Evolutionary conservation across 176 grass and related monocot genomes (phyloP), one percentile per base, ranked within the genome.

Genomic region (Raddia distichophylla): DNA sequence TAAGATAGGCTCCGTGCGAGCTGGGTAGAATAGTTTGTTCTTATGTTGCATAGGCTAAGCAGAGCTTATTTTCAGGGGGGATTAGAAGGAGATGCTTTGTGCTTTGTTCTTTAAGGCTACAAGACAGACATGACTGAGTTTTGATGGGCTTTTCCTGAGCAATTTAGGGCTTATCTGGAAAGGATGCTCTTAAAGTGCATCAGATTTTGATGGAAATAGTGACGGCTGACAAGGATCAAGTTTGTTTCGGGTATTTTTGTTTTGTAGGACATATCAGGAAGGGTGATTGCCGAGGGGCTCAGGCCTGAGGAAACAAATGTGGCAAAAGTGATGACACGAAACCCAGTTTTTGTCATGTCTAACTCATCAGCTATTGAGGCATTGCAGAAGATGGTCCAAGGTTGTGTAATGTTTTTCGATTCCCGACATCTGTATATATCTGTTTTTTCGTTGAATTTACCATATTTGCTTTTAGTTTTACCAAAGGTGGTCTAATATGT

Each of bases 341-440:
- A 89, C 58, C 95, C 95, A 9, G 27, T 89, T 45, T 97, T 84
- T 83, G 92, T 92, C 12, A 90, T 86, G 92, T 79, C 87, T 37
- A 75, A 93, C 53, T 74, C 83, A 10, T 65, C 85, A 1, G 90
- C 90, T 71, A 94, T 83, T 12, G 90, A 98, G 20, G 92, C 95
- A 14, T 62, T 94, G 61, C 92, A 94, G 69, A 91, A 91, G 90
- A 98, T 98, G 95, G 84, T 98, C 59, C 88, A 98, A 98, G 95
- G 92, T 98, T 52, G 48, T 67, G 11, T 19, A 66, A 18, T 42
- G 32, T 46, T 54, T 40, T 66, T 69, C 4, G 0, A 33, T 11
- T 44, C 44, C n/a, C 27, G 43, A 18, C 13, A 74, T 43, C 1
- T 43, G 32, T 7, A 60, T 2, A n/a, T 19, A 27, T 10, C 18